Evolutionary conservation across 805 yeast species (phyloP), one percentile per base, ranked within the genome.

Genomic region (Wickerhamiella sergipiensis): DNA sequence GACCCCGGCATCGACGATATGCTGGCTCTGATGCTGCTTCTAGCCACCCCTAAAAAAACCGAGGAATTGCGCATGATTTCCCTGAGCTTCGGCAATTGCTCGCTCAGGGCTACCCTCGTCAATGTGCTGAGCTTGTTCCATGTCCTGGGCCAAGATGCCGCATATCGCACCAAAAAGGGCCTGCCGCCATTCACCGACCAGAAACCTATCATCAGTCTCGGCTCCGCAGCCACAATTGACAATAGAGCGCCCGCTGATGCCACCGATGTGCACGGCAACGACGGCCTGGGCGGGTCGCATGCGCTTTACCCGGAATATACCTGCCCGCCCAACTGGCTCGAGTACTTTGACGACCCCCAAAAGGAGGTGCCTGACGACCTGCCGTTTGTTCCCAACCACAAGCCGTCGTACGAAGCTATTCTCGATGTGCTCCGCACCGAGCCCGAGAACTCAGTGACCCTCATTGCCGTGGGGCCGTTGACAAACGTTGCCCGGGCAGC

Each of bases 1-100:
- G 73, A 69, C 53, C 73, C 73, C 22, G 73, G 73, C 1, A 69
- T 69, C 17, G 74, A 70, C 53, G 74, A 70, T 49, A 61, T 65
- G 46, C 59, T 70, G 50, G 73, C 71, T 1, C 55, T 70, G 17
- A 56, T 69, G 43, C 59, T 66, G 50, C 71, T 71, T 6, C 60
- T 70, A 44, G 53, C 61, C 29, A 48, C 61, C 17, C 61, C 65
- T 3, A 49, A 46, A 19, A n/a, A 22, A 15, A 49, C 55, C 3
- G 57, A 59, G 15, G 65, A 65, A 47, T 52, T 69, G 46, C 53
- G 55, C 36, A 51, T 64, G 45, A 61, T 65, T 50, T 60, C 71
- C 6, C 61, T 69, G n/a, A 65, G 69, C 24, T 67, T 62, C 50
- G 73, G 73, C 31, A 70, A 70, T 59, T 65, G 69, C 53, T 57